A percentile compares a stretch with the other conserved stretches of the same genome.
Conservation (phyloP, 352 stramenopile species). For the Globisporangium apiculatum region DNA sequence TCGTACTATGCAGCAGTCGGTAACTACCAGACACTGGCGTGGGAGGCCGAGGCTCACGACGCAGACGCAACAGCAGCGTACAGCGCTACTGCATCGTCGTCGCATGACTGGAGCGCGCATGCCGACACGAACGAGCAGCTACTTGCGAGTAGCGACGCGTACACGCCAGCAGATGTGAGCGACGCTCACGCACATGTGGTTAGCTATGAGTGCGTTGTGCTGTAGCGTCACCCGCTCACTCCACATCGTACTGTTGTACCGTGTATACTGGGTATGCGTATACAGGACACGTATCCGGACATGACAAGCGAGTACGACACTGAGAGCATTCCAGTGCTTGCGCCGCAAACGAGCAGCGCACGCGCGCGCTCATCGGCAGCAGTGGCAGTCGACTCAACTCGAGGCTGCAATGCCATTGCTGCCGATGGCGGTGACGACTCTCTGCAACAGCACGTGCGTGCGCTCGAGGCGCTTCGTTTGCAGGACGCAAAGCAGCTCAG, state of each 20-base stretch:
- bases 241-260: not conserved
- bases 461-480: slow-evolving; percentile 23
- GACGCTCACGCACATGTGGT: too few relatives aligned
- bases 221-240: too few relatives aligned
- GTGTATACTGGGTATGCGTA: not conserved
- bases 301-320: slow-evolving; percentile 10
- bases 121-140: not conserved
- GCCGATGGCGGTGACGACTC: slow-evolving; percentile 1
- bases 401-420: too few relatives aligned
- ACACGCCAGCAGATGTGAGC: slow-evolving; percentile 9
- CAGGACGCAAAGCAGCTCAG: slow-evolving; percentile 20
- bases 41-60: slow-evolving; percentile 6
- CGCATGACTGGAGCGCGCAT: not conserved
- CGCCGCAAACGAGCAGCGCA: not conserved
- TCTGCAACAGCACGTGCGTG: slow-evolving; percentile 17
- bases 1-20: slow-evolving; percentile 7
- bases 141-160: slow-evolving; percentile 1
- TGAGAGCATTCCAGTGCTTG: slow-evolving; percentile 1
- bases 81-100: not conserved
- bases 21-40: slow-evolving; percentile 10
- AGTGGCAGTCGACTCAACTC: not conserved
- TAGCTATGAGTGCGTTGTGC: too few relatives aligned
- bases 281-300: not conserved
- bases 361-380: slow-evolving; percentile 4
- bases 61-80: not conserved